These are phyloP conservation scores for Crithidia bombi DNA, from an alignment of 208 protist genomes.

Conservation along the genomic window DNA sequence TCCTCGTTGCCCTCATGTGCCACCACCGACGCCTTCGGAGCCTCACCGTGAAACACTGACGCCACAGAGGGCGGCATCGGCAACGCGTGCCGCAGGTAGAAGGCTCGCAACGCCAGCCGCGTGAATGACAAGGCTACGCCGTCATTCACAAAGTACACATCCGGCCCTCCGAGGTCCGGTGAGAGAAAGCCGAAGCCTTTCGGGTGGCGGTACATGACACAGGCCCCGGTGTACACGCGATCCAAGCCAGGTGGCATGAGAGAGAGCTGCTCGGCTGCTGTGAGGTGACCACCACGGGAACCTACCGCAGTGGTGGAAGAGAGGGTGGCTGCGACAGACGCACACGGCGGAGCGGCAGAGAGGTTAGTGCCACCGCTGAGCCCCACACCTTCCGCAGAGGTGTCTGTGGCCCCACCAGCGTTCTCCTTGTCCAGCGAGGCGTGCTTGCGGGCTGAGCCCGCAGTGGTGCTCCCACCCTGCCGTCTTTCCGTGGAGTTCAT, in stretches of 20 bases:
- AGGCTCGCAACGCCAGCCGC: conserved; percentile 53
- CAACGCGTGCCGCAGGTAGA: conserved; percentile 34
- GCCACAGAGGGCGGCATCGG: conserved; percentile 33
- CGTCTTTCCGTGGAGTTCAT: too few relatives aligned
- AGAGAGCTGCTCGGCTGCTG: conserved; percentile 69
- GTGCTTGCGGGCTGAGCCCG: too few relatives aligned
- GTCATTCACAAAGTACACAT: conserved; percentile 82
- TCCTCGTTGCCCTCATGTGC: neutral
- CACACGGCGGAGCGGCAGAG: too few relatives aligned
- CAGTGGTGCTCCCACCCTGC: too few relatives aligned
- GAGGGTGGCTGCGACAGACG: too few relatives aligned
- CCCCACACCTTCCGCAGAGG: neutral
- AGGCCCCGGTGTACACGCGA: conserved; percentile 53
- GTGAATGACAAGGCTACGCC: conserved; percentile 70
- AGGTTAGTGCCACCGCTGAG: neutral
- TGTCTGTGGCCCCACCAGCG: neutral
- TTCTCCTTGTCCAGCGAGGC: too few relatives aligned
- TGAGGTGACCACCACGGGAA: conserved; percentile 21
- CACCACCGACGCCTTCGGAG: neutral
- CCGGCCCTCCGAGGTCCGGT: conserved; percentile 72
- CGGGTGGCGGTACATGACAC: conserved; percentile 63
- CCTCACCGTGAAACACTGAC: conserved; percentile 4
- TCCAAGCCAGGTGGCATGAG: conserved; percentile 70
- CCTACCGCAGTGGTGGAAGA: neutral
- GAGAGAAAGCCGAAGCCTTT: conserved; percentile 84